Conservation (phyloP, 495 filamentous ascomycete genomes). For the Aspergillus kassunensis region DNA sequence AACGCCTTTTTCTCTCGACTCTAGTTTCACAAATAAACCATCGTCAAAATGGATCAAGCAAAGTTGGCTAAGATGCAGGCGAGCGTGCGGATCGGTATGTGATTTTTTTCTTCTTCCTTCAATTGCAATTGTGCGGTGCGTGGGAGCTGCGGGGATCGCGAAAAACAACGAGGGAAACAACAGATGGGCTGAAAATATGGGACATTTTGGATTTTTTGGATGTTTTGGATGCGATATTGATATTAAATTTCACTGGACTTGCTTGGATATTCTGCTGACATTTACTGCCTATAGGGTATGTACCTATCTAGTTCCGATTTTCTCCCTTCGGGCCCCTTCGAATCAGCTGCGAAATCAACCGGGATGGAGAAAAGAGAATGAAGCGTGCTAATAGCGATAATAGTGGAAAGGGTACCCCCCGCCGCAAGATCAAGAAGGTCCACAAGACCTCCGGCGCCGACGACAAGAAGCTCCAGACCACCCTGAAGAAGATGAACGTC, state of each 20-base stretch:
- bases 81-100: slow-evolving; percentile 55
- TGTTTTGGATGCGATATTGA: no score
- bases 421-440: slow-evolving; percentile 97
- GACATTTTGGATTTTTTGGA: no score
- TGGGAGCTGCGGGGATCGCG: not conserved
- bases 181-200: no score
- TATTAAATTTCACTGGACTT: no score
- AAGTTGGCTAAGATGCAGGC: slow-evolving; percentile 56
- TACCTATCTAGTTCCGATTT: not conserved
- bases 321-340: not conserved
- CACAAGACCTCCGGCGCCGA: slow-evolving; percentile 85
- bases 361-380: not conserved
- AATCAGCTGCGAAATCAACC: no score
- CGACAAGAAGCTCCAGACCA: slow-evolving; percentile 97
- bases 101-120: slow-evolving; percentile 15
- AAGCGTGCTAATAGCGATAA: not conserved
- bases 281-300: not conserved
- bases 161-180: no score
- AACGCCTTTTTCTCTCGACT: not conserved
- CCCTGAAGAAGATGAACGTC: slow-evolving; percentile 92
- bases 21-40: slow-evolving; percentile 22
- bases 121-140: slow-evolving; percentile 7
- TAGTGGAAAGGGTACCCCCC: slow-evolving; percentile 96
- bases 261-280: not conserved
- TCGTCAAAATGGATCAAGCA: slow-evolving; percentile 52